phyloP scores from a whole-genome alignment of 352 stramenopile genomes.

The Plasmopara muralis region DNA sequence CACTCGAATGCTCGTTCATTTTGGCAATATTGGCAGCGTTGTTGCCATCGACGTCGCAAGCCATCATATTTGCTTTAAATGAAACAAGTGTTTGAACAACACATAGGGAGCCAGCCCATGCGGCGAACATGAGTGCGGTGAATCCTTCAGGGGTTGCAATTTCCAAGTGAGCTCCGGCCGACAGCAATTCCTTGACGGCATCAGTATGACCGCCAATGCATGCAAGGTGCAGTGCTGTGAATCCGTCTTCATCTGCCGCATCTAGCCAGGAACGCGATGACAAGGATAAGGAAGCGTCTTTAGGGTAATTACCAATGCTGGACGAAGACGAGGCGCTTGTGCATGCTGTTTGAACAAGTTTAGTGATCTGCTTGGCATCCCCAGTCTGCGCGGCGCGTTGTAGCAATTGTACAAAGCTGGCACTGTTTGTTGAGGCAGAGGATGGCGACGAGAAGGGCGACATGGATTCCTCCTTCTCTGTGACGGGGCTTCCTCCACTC shows the following conservation, averaged over 20 bases:
- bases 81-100: slow-evolving; percentile 34
- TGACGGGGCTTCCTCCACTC: slow-evolving; percentile 49
- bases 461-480: slow-evolving; percentile 44
- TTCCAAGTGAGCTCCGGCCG: slow-evolving; percentile 36
- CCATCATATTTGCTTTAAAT: slow-evolving; percentile 29
- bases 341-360: slow-evolving; percentile 32
- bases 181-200: slow-evolving; percentile 36
- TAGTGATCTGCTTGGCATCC: slow-evolving; percentile 41
- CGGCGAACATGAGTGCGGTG: slow-evolving; percentile 50
- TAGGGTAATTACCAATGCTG: slow-evolving; percentile 19
- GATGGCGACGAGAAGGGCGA: slow-evolving; percentile 29
- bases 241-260: slow-evolving; percentile 41
- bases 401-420: slow-evolving; percentile 29
- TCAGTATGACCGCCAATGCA: slow-evolving; percentile 44
- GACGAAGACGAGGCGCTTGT: slow-evolving; percentile 18
- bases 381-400: slow-evolving; percentile 39
- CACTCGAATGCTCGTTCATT: slow-evolving; percentile 38
- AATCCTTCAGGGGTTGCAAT: slow-evolving; percentile 44
- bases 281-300: slow-evolving; percentile 17
- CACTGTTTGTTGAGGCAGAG: slow-evolving; percentile 19
- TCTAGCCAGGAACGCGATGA: slow-evolving; percentile 24
- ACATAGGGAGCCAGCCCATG: slow-evolving; percentile 34
- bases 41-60: slow-evolving; percentile 44
- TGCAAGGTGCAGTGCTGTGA: slow-evolving; percentile 55
- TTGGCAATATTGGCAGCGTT: slow-evolving; percentile 43